These are phyloP conservation scores for Colletotrichum chrysophilum DNA, from an alignment of 2,329 filamentous ascomycete genomes.

Conservation along the genomic window DNA sequence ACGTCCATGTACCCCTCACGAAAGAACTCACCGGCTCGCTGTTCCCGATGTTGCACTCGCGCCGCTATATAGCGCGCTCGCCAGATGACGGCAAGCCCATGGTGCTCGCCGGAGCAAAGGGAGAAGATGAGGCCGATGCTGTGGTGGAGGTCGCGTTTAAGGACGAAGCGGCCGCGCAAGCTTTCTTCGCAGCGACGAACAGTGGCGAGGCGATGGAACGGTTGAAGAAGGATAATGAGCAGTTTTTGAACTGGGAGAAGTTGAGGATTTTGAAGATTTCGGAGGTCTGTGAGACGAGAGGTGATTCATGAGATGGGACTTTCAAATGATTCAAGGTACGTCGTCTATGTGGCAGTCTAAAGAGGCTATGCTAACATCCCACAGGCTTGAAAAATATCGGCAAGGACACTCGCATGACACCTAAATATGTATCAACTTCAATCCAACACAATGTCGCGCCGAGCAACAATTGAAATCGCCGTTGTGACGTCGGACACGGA, in stretches of 20 bases:
- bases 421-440: neutral
- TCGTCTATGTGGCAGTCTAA: too few species aligned
- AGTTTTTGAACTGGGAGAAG: constrained; percentile 6
- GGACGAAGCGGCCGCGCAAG: constrained; percentile 15
- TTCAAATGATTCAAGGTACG: accelerated
- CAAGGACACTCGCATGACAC: neutral
- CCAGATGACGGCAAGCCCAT: constrained; percentile 11
- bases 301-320: neutral
- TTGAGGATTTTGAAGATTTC: neutral
- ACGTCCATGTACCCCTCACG: constrained; percentile 27
- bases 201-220: neutral
- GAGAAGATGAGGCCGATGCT: constrained; percentile 24
- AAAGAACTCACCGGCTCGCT: constrained; percentile 24
- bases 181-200: neutral
- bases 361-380: neutral
- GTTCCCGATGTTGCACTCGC: constrained; percentile 26
- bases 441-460: neutral
- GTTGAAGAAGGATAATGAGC: neutral
- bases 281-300: neutral
- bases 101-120: constrained; percentile 23
- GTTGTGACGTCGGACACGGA: neutral
- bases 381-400: neutral
- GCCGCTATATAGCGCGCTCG: constrained; percentile 24
- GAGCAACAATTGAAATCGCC: neutral
- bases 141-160: constrained; percentile 25